Conservation (phyloP, 2,329 filamentous ascomycete genomes). For the Pyricularia grisea region DNA sequence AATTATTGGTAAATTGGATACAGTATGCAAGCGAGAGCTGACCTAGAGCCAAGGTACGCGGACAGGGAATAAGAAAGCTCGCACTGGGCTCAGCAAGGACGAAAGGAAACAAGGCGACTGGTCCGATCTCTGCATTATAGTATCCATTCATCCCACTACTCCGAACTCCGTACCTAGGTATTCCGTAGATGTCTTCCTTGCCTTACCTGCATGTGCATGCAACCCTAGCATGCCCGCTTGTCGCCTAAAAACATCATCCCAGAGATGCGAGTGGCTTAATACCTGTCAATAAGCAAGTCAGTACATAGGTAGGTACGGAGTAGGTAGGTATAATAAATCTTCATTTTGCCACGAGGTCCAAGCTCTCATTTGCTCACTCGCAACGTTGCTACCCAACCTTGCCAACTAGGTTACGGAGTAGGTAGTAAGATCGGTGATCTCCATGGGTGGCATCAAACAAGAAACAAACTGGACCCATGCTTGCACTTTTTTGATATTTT, state of each 20-base stretch:
- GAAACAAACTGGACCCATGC: neutral
- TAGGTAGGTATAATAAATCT: neutral
- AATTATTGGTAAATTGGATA: neutral
- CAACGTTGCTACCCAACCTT: neutral
- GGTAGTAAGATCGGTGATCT: no score
- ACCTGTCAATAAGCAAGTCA: neutral
- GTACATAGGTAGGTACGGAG: no score
- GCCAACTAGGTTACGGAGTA: neutral
- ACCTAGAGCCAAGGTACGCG: neutral
- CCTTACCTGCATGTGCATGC: neutral
- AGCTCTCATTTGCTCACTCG: neutral
- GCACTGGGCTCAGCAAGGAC: neutral
- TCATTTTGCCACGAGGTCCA: neutral
- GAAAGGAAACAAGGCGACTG: neutral
- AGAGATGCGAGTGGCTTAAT: neutral
- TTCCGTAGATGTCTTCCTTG: neutral
- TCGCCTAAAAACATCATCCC: conserved; percentile 2
- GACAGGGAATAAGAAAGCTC: neutral
- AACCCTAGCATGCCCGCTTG: neutral
- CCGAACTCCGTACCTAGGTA: neutral
- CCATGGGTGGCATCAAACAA: neutral
- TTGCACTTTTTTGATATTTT: no score
- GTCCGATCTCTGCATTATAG: neutral
- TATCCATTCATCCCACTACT: neutral
- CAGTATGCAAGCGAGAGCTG: neutral